These are phyloP conservation scores for Hyphodiscus hymeniophilus DNA, from an alignment of 495 filamentous ascomycete genomes.

Conservation along the genomic window DNA sequence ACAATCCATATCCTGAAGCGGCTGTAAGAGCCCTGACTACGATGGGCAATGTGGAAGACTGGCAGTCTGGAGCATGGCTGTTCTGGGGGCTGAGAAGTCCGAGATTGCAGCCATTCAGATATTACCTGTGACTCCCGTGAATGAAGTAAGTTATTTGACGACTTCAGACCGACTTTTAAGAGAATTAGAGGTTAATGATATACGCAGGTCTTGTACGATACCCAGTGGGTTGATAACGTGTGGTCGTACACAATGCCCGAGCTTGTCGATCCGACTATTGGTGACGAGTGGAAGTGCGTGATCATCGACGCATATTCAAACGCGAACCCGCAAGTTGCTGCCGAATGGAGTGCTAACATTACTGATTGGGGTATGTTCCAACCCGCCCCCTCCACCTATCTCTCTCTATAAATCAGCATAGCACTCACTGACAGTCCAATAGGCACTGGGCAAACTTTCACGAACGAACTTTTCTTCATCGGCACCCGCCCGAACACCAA, in stretches of 20 bases:
- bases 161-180: not conserved
- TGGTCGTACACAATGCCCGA: not conserved
- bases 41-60: not conserved
- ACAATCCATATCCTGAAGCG: not conserved
- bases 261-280: not conserved
- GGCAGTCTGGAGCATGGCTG: not conserved
- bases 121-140: not conserved
- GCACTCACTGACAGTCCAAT: not conserved
- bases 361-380: not conserved
- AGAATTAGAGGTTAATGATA: no score
- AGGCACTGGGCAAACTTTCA: not conserved
- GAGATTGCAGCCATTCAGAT: not conserved
- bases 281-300: not conserved
- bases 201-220: not conserved
- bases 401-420: not conserved
- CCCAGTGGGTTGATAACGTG: not conserved
- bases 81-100: not conserved
- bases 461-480: not conserved
- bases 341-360: not conserved
- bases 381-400: no score
- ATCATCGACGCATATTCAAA: not conserved
- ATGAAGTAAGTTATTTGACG: not conserved
- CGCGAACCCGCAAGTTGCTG: not conserved
- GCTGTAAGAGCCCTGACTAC: not conserved
- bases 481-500: not conserved